Evolutionary conservation across 2,329 filamentous ascomycete genomes (phyloP).

Genomic region (Trichoderma afroharzianum): DNA sequence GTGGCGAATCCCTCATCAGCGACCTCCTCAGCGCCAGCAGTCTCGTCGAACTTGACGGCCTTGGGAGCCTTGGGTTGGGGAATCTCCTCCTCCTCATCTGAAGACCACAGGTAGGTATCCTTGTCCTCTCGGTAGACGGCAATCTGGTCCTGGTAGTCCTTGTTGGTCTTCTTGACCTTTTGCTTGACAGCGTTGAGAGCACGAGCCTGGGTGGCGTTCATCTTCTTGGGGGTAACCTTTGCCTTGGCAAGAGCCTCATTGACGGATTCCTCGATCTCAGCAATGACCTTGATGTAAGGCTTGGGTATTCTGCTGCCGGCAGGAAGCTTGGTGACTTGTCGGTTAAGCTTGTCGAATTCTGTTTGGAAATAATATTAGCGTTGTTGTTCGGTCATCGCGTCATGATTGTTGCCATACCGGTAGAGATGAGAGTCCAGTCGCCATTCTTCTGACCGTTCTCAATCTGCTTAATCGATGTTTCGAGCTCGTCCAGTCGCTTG

Average conservation of each 20-base stretch:
- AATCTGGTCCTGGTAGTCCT: conserved; percentile 85
- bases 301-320: conserved; percentile 79
- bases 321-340: conserved; percentile 75
- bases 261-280: conserved; percentile 91
- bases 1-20: conserved; percentile 81
- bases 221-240: conserved; percentile 95
- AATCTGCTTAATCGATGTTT: conserved; percentile 83
- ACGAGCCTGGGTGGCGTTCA: conserved; percentile 93
- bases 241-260: conserved; percentile 93
- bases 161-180: conserved; percentile 98
- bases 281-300: conserved; percentile 86
- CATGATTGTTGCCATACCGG: conserved; percentile 55
- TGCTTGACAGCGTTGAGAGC: conserved; percentile 97
- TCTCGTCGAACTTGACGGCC: conserved; percentile 37
- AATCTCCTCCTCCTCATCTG: conserved; percentile 67
- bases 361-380: conserved; percentile 19
- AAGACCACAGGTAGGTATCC: conserved; percentile 81
- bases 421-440: conserved; percentile 91
- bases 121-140: conserved; percentile 83
- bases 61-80: conserved; percentile 47
- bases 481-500: conserved; percentile 92
- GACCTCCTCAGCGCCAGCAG: conserved; percentile 44
- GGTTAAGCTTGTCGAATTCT: conserved; percentile 95
- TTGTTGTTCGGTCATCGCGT: background rate
- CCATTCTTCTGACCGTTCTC: conserved; percentile 97